phyloP scores from a whole-genome alignment of 2,329 filamentous ascomycete genomes.

The Aspergillus ochraceus region DNA sequence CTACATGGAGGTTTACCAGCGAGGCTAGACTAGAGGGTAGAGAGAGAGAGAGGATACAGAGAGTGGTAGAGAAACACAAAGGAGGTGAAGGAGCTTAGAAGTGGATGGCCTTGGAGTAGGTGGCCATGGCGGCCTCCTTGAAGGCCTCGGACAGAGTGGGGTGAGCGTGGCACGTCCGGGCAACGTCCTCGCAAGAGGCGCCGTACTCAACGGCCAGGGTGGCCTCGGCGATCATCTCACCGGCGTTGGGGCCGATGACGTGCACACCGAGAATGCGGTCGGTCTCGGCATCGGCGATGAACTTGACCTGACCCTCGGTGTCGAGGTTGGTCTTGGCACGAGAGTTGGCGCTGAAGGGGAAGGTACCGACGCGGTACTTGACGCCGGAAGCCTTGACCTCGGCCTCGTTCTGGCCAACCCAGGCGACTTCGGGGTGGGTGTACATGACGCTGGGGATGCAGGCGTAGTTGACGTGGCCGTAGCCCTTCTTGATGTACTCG shows the following conservation, averaged over 20 bases:
- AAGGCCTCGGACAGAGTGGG: constrained; percentile 95
- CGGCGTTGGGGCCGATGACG: constrained; percentile 93
- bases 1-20: constrained; percentile 40
- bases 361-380: constrained; percentile 89
- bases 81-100: constrained; percentile 58
- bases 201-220: constrained; percentile 95
- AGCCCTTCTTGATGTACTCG: constrained; percentile 96
- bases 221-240: constrained; percentile 99
- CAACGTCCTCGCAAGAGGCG: constrained; percentile 91
- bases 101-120: constrained; percentile 93
- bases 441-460: constrained; percentile 99
- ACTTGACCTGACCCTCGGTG: constrained; percentile 94
- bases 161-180: constrained; percentile 93
- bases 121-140: constrained; percentile 99
- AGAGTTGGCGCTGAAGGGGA: constrained; percentile 98
- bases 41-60: constrained; percentile 22
- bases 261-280: constrained; percentile 94
- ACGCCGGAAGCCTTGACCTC: constrained; percentile 87
- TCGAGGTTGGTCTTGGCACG: constrained; percentile 98
- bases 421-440: constrained; percentile 96
- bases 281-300: constrained; percentile 93
- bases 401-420: constrained; percentile 97
- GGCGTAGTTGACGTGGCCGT: constrained; percentile 98
- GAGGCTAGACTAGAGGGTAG: constrained; percentile 24
- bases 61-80: constrained; percentile 13